These are phyloP conservation scores for Globomyces sp. DNA, from an alignment of 371 early-diverging fungal genomes.

Conservation along the genomic window DNA sequence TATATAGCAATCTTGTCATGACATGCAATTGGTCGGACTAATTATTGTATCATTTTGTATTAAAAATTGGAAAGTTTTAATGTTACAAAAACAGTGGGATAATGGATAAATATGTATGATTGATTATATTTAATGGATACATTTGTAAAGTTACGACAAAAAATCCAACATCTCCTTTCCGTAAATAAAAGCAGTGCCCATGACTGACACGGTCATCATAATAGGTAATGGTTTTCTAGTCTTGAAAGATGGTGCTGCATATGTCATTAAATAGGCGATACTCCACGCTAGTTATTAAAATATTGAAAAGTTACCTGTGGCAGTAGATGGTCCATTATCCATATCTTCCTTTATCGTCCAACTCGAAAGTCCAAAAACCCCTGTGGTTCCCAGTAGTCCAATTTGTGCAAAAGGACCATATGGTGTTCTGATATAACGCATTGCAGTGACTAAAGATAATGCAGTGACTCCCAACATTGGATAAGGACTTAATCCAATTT, in stretches of 20 bases:
- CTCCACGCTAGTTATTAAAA: conserved; percentile 3
- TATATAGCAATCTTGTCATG: no score
- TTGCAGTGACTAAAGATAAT: background rate
- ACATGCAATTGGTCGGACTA: no score
- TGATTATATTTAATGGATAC: background rate
- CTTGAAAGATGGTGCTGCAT: background rate
- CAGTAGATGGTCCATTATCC: conserved; percentile 14
- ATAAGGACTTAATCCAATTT: background rate
- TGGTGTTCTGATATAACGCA: background rate
- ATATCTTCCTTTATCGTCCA: conserved; percentile 7
- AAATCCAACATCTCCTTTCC: conserved; percentile 13
- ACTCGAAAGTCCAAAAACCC: conserved; percentile 8
- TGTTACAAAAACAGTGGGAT: no score
- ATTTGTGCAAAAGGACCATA: background rate
- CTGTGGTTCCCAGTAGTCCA: conserved; percentile 9
- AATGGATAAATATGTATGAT: background rate
- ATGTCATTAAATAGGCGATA: conserved; percentile 1
- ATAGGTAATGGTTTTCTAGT: background rate
- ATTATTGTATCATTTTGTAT: no score
- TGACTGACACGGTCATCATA: conserved; percentile 10
- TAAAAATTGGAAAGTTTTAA: no score
- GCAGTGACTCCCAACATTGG: background rate
- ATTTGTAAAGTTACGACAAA: background rate
- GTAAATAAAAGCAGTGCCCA: conserved; percentile 2
- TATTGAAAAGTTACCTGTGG: conserved; percentile 5